Evolutionary conservation across 176 grass and related monocot species (phyloP), one percentile per base, ranked within the genome.

Genomic region (Raddia distichophylla): DNA sequence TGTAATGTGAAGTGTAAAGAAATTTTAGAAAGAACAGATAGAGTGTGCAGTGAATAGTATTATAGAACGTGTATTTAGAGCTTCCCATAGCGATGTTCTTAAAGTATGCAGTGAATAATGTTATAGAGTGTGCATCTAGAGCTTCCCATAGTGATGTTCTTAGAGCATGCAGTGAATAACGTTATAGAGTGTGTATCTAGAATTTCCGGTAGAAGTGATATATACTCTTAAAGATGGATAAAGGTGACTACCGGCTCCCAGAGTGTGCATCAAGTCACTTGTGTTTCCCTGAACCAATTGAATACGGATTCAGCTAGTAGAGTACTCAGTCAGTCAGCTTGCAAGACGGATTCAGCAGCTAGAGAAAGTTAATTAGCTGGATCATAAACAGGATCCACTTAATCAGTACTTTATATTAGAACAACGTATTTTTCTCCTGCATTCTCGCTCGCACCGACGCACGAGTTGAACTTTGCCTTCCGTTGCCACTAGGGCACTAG

Each of bases 361-460:
- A 69, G 55, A 71, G 53, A 64, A 67, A 74, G 56, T 50, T 84
- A 74, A 48, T 50, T 84, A 2, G 19, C 71, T 81, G 64, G 56
- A 48, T 57, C 43, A 65, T 78, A 57, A 78, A 63, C 27, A 59
- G 63, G 35, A 33, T 32, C 49, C 34, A 65, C 48, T 65, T 40
- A 40, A 40, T 65, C 15, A 27, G 27, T 27, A 50, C 46, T 55
- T 64, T 60, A 56, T 63, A 9, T 37, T 37, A 13, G 19, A 50
- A 40, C n/a, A 73, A 35, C 35, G 16, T 54, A 44, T 34, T 75
- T 73, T 49, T 37, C 68, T 80, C 49, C 68, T 10, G 48, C 51
- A 74, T 51, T 51, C 10, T 66, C 70, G 61, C 51, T 66, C 70
- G 61, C 51, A 27, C 27, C 27, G 27, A 27, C 27, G 27, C 0